These are phyloP conservation scores for Pichia scutulata DNA, from an alignment of 805 yeast species.

Conservation along the genomic window DNA sequence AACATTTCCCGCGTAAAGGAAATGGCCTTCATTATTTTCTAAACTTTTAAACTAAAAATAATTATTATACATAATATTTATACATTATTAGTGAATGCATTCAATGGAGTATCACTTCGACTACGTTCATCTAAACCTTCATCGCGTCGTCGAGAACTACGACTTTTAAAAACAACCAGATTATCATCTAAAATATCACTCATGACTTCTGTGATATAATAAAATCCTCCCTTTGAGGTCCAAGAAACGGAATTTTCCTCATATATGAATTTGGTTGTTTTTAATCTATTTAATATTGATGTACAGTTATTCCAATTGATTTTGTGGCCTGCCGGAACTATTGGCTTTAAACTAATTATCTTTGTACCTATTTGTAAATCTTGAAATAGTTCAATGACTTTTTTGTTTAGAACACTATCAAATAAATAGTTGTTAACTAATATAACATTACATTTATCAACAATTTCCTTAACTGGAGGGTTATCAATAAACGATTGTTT, in stretches of 20 bases:
- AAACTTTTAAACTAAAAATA: background rate
- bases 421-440: constrained; percentile 80
- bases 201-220: constrained; percentile 65
- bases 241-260: constrained; percentile 75
- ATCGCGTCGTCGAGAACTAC: constrained; percentile 18
- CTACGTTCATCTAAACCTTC: constrained; percentile 13
- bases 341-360: constrained; percentile 70
- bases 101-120: constrained; percentile 22
- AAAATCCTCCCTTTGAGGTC: constrained; percentile 79
- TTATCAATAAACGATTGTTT: constrained; percentile 68
- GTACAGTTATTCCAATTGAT: constrained; percentile 47
- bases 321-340: constrained; percentile 69
- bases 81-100: constrained; percentile 29
- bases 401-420: constrained; percentile 62
- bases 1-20: background rate
- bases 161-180: constrained; percentile 23
- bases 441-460: constrained; percentile 61
- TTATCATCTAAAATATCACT: constrained; percentile 28
- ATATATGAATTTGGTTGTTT: constrained; percentile 56
- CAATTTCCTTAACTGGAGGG: constrained; percentile 41
- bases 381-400: constrained; percentile 54
- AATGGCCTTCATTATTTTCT: too few relatives aligned
- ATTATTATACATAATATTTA: constrained; percentile 4
- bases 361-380: constrained; percentile 67
- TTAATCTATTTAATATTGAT: constrained; percentile 55